Evolutionary conservation across 2,329 filamentous ascomycete genomes (phyloP), one percentile per base, ranked within the genome.

Genomic region (Chrysosporium queenslandicum): DNA sequence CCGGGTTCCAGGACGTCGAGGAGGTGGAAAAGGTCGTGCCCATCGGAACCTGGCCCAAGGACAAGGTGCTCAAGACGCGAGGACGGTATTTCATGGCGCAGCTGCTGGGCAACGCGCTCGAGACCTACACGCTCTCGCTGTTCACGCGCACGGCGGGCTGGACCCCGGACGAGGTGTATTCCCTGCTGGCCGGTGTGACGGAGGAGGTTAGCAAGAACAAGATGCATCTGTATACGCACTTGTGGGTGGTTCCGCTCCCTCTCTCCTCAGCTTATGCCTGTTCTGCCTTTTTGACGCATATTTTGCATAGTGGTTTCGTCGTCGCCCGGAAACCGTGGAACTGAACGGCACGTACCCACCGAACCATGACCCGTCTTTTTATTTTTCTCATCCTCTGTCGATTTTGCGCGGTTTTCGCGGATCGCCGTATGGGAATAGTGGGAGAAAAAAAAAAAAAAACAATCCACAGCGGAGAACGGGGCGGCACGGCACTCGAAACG

Each of bases 221-320:
- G 50, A 60, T 62, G 53, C 63, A 64, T 50, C 45, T 62, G 5
- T 64, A 64, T 50, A 58, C 61, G 25, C 54, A 60, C 27, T 59
- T 60, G 61, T 63, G 46, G 39, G 61, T 59, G 21, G 41, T 37
- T 11, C 4, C 23, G 9, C 30, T 29, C 18, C 9, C 14, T 34
- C 37, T n/a, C 21, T n/a, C n/a, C n/a, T n/a, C n/a, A n/a, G n/a
- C 12, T 42, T 41, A 6, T 29, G 12, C 2, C n/a, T 30, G 16
- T 12, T 11, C 14, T 39, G 21, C 9, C 12, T 32, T 11, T 4
- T 23, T 42, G 8, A 34, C 41, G 11, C 29, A 36, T 5, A 12
- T 27, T 25, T 9, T 3, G 20, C 29, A n/a, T 7, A 52, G 49
- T 14, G 18, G 39, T 18, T 52, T 37, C 30, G 41, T 23, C 14